Evolutionary conservation across 257 asterid genomes (phyloP).

Genomic region (Jasminum sambac): DNA sequence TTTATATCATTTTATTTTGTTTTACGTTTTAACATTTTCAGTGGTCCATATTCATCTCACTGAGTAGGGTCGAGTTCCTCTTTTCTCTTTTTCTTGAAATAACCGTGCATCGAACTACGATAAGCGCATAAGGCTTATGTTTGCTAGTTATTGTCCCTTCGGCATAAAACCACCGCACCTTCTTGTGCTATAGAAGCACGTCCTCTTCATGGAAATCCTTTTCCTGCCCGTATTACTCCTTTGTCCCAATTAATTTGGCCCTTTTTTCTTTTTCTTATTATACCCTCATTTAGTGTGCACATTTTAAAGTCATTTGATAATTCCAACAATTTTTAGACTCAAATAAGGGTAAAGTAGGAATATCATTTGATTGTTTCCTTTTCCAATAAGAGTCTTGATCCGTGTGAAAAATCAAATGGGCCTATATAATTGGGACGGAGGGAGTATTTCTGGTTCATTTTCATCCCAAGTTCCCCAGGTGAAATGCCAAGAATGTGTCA

Average conservation of each 20-base stretch:
- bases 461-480: not conserved
- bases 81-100: not conserved
- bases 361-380: too few relatives aligned
- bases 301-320: too few relatives aligned
- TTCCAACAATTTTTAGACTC: too few relatives aligned
- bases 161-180: too few relatives aligned
- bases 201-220: not conserved
- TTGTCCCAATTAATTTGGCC: too few relatives aligned
- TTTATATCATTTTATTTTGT: conserved; percentile 5
- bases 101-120: not conserved
- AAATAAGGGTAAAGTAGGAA: too few relatives aligned
- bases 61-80: not conserved
- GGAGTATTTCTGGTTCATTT: conserved; percentile 9
- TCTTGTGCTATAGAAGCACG: not conserved
- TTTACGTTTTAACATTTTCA: conserved; percentile 6
- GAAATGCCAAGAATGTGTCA: not conserved
- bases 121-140: conserved; percentile 4
- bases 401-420: too few relatives aligned
- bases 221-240: not conserved
- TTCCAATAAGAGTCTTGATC: too few relatives aligned
- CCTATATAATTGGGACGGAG: too few relatives aligned
- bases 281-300: too few relatives aligned
- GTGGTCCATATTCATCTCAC: not conserved
- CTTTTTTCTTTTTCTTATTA: too few relatives aligned
- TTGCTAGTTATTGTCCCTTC: too few relatives aligned